Conservation (phyloP, 2,329 filamentous ascomycete species). For the Calonectria naviculata region DNA sequence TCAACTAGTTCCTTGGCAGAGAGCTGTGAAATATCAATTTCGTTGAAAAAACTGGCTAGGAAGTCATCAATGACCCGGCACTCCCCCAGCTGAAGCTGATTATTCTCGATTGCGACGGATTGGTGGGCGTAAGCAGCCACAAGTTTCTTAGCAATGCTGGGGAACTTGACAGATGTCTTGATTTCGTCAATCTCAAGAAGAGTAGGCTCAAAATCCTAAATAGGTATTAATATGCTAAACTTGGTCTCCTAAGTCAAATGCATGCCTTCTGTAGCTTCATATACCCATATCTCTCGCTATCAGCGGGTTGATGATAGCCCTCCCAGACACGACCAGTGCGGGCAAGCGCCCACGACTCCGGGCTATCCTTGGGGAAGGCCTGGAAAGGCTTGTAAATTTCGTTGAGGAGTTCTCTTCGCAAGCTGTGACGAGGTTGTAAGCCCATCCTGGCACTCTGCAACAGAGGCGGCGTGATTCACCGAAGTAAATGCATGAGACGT, state of each 20-base stretch:
- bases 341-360: not conserved
- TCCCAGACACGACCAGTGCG: conserved; percentile 10
- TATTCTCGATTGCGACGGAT: conserved; percentile 16
- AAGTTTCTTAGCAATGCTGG: not conserved
- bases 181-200: conserved; percentile 7
- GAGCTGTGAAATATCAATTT: not conserved
- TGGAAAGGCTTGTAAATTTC: conserved; percentile 9
- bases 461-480: too few species aligned
- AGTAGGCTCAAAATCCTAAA: not conserved
- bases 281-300: not conserved
- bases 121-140: conserved; percentile 10
- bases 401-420: not conserved
- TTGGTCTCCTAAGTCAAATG: not conserved
- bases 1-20: not conserved
- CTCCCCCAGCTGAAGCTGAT: not conserved
- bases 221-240: not conserved
- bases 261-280: not conserved
- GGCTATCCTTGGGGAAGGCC: not conserved
- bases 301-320: not conserved
- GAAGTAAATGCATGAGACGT: too few species aligned
- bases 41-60: not conserved
- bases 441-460: too few species aligned
- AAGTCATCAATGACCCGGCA: not conserved
- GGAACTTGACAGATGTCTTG: not conserved
- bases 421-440: too few species aligned